Evolutionary conservation across 371 early-diverging fungal genomes (phyloP), one percentile per base, ranked within the genome.

Genomic region (Apophysomyces ossiformis): DNA sequence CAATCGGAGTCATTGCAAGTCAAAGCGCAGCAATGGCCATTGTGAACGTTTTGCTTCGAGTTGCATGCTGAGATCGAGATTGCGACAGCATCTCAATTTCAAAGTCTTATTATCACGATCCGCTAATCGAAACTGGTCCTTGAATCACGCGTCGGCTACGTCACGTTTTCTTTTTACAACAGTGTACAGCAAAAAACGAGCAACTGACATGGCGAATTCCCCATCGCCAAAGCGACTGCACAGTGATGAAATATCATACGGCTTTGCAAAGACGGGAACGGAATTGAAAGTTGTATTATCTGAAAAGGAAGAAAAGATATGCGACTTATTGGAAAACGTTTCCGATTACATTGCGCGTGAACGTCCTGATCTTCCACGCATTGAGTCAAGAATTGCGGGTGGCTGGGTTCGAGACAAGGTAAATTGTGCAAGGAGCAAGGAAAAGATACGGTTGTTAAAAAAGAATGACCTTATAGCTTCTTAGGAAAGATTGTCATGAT

Each of bases 391-490:
- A n/a, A 91, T 98, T 60, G 98, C 97, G 32, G 99, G 99, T 64
- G 99, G 99, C 8, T 99, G 99, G 99, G 99, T 99, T 56, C 88
- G 99, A 47, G 99, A 99, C 78, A 99, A 99, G 88, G 93, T 92
- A 80, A 47, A 46, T 37, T 18, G 21, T 35, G 18, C 5, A 37
- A 3, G 4, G 32, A 41, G 41, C 32, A 39, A 16, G 26, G 41
- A 37, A 13, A 18, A 41, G 36, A 26, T 7, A 1, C n/a, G 38
- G 54, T 50, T 12, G 13, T 38, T 38, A 39, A 26, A 43, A 46
- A 35, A 32, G 5, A 3, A 44, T 26, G 18, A 15, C 9, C 11
- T 32, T 37, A 13, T 67, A 96, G 94, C 81, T 99, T 13, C 87
- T 99, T 21, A 96, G 96, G 0, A 85, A 87, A 37, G 87, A 90